Evolutionary conservation across 768 basidiomycete species (phyloP), one percentile per base, ranked within the genome.

Genomic region (Lactifluus echinatus): DNA sequence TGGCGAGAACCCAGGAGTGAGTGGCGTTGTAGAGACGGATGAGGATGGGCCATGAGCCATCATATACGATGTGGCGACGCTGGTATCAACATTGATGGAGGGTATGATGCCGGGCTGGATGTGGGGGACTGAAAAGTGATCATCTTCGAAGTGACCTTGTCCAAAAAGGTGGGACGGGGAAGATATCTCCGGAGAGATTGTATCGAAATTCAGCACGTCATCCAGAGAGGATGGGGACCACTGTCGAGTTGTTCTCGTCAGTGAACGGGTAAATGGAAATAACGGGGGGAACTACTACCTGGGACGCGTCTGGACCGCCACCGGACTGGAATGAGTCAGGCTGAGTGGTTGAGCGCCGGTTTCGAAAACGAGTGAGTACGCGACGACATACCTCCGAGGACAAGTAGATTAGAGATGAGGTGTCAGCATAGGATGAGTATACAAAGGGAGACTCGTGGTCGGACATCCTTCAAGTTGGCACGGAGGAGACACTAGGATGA

Each of bases 1-100:
- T 5, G 62, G 62, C 6, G 60, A 61, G 50, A 57, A 54, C 26
- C 43, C 60, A 19, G 62, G 62, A 17, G 60, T 63, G 12, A 33
- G 15, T 17, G 61, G 61, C 12, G 57, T 59, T 12, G 58, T 34
- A 1, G 53, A 24, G 29, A 50, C 34, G 1, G 60, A 53, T 14
- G 62, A 63, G 14, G 49, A 28, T 26, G 56, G 54, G 8, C 60
- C 50, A 17, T 7, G 28, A 19, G 29, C 7, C n/a, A 48, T 40
- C 12, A 49, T 11, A 42, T 51, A 55, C 3, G 60, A n/a, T 45
- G 44, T 39, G 48, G 36, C 43, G 40, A 51, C 12, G 29, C 7
- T 37, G 21, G 39, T 57, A 57, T 63, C 53, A 43, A 59, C 24
- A 45, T 52, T 55, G 14, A 63, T 63, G 17, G 50, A 42, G 37